Evolutionary conservation across 306 rosid species (phyloP), one percentile per base, ranked within the genome.

Genomic region (Astragalus glycyphyllos): DNA sequence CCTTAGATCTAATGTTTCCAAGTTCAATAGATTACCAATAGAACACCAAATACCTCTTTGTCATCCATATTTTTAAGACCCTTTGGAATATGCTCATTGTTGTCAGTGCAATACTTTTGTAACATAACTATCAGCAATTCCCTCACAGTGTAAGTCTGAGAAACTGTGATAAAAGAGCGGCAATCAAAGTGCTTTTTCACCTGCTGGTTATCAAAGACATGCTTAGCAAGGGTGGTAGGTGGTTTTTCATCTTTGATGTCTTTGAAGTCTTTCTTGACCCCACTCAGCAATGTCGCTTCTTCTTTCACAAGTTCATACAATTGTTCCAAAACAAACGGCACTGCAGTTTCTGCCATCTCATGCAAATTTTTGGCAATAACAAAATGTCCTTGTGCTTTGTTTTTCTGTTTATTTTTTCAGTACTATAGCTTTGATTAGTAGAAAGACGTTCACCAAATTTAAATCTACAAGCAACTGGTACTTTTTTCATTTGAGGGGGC

Each of bases 1-100:
- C 20, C 73, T 76, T 4, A 76, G 11, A 58, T 76, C 80, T 55
- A 76, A 68, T 11, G 74, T 76, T 59, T 76, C 80, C 23, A 76
- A 29, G 74, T 67, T 76, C 4, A 46, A 0, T 5, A 76, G 51
- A 8, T 10, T 35, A 20, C 80, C 69, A 1, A 76, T 68, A 81
- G 8, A 72, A 11, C 0, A 77, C 64, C 11, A 72, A 16, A 14
- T 76, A 82, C 68, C 82, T 77, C 54, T 64, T 78, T 3, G 0
- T 57, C 53, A 7, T 72, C 68, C 73, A 72, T 66, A 16, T 47
- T 13, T 0, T n/a, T 61, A 48, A 57, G 8, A 48, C 11, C 51
- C 56, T 32, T 29, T 0, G 47, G 82, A 72, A 47, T 0, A 8
- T 54, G 6, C 29, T 81, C 76, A 11, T 45, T 53, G 1, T 13